These are phyloP conservation scores for Calonectria pseudoturangicola DNA, from an alignment of 2,329 filamentous ascomycete species.

Conservation along the genomic window DNA sequence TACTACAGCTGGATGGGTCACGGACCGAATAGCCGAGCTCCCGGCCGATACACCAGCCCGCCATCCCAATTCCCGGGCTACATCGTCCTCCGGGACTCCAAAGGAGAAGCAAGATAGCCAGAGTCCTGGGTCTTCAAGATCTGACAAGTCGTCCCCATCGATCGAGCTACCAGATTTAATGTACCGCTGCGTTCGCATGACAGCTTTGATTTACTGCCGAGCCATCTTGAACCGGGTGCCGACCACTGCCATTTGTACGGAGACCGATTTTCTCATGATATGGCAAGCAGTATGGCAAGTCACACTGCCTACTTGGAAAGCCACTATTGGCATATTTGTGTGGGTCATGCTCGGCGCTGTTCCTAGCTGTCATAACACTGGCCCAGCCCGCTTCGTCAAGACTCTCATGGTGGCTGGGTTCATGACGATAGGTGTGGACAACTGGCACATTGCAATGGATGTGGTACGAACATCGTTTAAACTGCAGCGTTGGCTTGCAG, in stretches of 20 bases:
- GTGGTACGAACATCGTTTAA: slow-evolving; percentile 61
- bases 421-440: slow-evolving; percentile 68
- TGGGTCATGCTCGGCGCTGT: slow-evolving; percentile 68
- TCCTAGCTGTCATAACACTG: slow-evolving; percentile 61
- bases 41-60: slow-evolving; percentile 54
- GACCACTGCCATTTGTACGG: slow-evolving; percentile 63
- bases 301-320: slow-evolving; percentile 67
- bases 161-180: slow-evolving; percentile 62
- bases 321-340: slow-evolving; percentile 68
- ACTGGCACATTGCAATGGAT: slow-evolving; percentile 67
- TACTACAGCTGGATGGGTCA: slow-evolving; percentile 63
- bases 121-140: slow-evolving; percentile 43
- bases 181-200: slow-evolving; percentile 67
- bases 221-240: slow-evolving; percentile 66
- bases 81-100: slow-evolving; percentile 40
- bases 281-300: slow-evolving; percentile 70
- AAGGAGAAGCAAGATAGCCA: slow-evolving; percentile 34
- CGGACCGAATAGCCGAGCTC: slow-evolving; percentile 61
- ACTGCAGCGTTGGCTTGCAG: slow-evolving; percentile 66
- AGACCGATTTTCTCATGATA: slow-evolving; percentile 63
- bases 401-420: slow-evolving; percentile 65
- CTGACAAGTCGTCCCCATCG: slow-evolving; percentile 44
- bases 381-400: slow-evolving; percentile 67
- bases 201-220: slow-evolving; percentile 68
- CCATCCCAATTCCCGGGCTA: slow-evolving; percentile 40